Evolutionary conservation across 2,329 filamentous ascomycete species (phyloP).

Genomic region (Trichoderma sp.): DNA sequence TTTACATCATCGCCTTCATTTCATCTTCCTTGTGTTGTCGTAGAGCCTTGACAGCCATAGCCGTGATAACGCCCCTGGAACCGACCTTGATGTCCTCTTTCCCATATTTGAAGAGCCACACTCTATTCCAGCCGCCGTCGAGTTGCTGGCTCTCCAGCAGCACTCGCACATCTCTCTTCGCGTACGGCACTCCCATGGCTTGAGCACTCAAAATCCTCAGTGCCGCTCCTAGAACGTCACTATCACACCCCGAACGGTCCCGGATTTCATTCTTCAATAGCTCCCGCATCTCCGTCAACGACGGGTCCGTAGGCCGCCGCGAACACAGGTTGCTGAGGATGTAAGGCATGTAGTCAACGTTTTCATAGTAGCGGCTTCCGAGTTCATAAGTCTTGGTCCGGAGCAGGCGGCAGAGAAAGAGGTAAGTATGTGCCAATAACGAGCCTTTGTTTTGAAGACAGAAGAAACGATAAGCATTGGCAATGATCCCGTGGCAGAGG

Average conservation of each 20-base stretch:
- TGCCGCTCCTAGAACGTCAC: constrained; percentile 7
- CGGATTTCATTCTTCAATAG: neutral
- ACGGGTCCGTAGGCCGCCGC: neutral
- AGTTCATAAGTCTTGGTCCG: constrained; percentile 13
- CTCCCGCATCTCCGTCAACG: neutral
- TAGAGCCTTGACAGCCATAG: constrained; percentile 10
- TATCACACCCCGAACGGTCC: constrained; percentile 8
- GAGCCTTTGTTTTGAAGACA: neutral
- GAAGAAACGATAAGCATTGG: neutral
- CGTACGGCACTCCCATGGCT: neutral
- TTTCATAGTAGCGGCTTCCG: constrained; percentile 19
- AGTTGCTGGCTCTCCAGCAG: constrained; percentile 6
- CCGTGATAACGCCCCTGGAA: constrained; percentile 12
- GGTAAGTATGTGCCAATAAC: neutral
- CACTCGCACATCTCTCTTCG: constrained; percentile 2
- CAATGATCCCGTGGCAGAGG: neutral
- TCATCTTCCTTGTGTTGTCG: neutral
- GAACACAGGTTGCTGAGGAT: constrained; percentile 15
- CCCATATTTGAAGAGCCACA: constrained; percentile 19
- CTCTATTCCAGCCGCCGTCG: constrained; percentile 19
- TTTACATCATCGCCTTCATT: neutral
- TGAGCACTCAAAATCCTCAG: constrained; percentile 17
- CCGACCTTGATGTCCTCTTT: constrained; percentile 17
- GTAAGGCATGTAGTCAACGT: constrained; percentile 20
- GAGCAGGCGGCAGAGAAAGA: constrained; percentile 16